These are phyloP conservation scores for Trametes maxima DNA, from an alignment of 768 basidiomycete species.

Conservation along the genomic window DNA sequence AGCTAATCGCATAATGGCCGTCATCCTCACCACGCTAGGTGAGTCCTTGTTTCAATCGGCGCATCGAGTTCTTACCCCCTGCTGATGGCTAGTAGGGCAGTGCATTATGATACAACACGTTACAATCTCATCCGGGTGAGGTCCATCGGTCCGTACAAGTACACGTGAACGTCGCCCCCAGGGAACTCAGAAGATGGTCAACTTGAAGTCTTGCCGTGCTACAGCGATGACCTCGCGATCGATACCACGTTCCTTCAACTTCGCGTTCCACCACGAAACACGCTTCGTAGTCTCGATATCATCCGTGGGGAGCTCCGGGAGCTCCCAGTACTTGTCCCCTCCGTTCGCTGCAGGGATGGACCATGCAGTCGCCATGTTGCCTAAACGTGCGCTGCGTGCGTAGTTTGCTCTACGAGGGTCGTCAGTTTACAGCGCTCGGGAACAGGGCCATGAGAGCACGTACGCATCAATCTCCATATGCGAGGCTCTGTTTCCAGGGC, in stretches of 20 bases:
- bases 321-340: conserved; percentile 17
- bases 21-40: too few relatives aligned
- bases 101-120: too few relatives aligned
- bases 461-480: conserved; percentile 26
- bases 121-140: not conserved
- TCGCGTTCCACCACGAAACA: conserved; percentile 29
- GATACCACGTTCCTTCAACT: conserved; percentile 22
- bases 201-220: conserved; percentile 16
- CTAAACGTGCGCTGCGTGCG: conserved; percentile 13
- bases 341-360: conserved; percentile 12
- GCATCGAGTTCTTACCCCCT: too few relatives aligned
- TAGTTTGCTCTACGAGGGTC: conserved; percentile 18
- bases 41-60: too few relatives aligned
- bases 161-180: not conserved
- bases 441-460: not conserved
- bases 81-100: too few relatives aligned
- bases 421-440: not conserved
- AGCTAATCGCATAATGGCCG: too few relatives aligned
- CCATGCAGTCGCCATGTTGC: conserved; percentile 26
- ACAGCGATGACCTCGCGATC: conserved; percentile 24
- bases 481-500: conserved; percentile 25
- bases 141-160: not conserved
- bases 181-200: conserved; percentile 5
- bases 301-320: conserved; percentile 24
- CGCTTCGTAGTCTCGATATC: conserved; percentile 15